A percentile compares a stretch with the other conserved stretches of the same genome.
Conservation (phyloP, 441 rosid genomes). For the Geranium incanum region DNA sequence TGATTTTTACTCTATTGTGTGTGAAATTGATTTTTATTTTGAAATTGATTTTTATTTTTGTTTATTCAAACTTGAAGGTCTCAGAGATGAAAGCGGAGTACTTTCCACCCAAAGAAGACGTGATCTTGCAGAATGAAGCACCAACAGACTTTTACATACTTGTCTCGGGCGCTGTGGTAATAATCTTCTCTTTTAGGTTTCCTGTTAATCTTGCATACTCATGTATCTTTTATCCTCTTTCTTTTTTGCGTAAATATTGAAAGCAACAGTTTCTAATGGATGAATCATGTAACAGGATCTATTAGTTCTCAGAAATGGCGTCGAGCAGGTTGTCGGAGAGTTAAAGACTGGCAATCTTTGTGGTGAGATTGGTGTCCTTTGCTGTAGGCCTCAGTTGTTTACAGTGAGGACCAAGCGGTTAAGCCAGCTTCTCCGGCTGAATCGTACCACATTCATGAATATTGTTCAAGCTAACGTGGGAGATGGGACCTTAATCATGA, state of each 20-base stretch:
- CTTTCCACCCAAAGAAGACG: too few relatives aligned
- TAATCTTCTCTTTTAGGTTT: background rate
- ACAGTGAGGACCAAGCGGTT: slow-evolving; percentile 75
- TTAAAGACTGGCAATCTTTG: slow-evolving; percentile 54
- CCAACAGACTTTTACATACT: slow-evolving; percentile 80
- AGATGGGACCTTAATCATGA: slow-evolving; percentile 83
- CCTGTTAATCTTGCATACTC: too few relatives aligned
- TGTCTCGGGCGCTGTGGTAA: slow-evolving; percentile 78
- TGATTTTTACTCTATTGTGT: too few relatives aligned
- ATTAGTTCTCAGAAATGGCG: slow-evolving; percentile 38
- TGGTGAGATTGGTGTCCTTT: slow-evolving; percentile 73
- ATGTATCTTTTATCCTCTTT: background rate
- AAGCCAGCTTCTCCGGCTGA: slow-evolving; percentile 77
- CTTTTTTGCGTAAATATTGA: slow-evolving; percentile 5
- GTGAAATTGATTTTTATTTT: background rate
- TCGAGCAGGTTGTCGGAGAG: slow-evolving; percentile 45
- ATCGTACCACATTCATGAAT: slow-evolving; percentile 69
- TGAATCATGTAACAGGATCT: slow-evolving; percentile 44
- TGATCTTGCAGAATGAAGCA: slow-evolving; percentile 51
- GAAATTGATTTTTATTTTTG: background rate
- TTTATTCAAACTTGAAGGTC: slow-evolving; percentile 23
- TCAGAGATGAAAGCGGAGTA: slow-evolving; percentile 78
- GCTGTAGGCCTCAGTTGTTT: slow-evolving; percentile 79
- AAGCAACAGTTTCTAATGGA: too few relatives aligned
- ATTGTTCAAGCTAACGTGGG: slow-evolving; percentile 78